phyloP scores from a whole-genome alignment of 306 rosid species.

The Cicer arietinum region DNA sequence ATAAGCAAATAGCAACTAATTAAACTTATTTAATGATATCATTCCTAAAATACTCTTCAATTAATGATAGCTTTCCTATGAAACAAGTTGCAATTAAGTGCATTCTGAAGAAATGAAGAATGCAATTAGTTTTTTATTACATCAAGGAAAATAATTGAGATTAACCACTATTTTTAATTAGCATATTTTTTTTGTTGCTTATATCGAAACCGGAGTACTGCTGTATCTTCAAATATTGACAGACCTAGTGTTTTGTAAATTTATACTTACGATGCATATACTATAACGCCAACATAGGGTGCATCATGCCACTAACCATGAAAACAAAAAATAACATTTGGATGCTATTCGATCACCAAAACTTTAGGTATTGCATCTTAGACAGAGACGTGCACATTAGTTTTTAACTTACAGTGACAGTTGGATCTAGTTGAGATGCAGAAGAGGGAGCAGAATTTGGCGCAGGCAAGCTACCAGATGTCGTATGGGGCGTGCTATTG shows the following conservation, averaged over 20 bases:
- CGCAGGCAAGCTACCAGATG: conserved; percentile 57
- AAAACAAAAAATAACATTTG: conserved; percentile 9
- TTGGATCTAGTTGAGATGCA: conserved; percentile 57
- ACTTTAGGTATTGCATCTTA: conserved; percentile 1
- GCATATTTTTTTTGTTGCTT: not conserved
- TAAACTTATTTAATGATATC: no score
- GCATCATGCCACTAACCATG: conserved; percentile 2
- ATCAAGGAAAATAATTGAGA: not conserved
- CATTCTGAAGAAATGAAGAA: not conserved
- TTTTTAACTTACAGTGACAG: conserved; percentile 52
- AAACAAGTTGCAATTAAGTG: not conserved
- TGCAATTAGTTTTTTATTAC: not conserved
- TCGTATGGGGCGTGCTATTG: conserved; percentile 50
- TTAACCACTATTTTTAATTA: not conserved
- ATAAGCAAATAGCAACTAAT: not conserved
- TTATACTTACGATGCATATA: not conserved
- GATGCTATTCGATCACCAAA: conserved; percentile 28
- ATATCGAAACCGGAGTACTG: no score
- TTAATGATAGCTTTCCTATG: not conserved
- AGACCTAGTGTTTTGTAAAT: conserved; percentile 8
- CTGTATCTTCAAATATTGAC: not conserved
- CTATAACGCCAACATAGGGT: not conserved
- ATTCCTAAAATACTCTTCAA: not conserved
- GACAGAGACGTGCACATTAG: conserved; percentile 16
- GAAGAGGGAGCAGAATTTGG: conserved; percentile 62